These are phyloP conservation scores for Pharus latifolius DNA, from an alignment of 176 grass and related monocot species.

Conservation along the genomic window DNA sequence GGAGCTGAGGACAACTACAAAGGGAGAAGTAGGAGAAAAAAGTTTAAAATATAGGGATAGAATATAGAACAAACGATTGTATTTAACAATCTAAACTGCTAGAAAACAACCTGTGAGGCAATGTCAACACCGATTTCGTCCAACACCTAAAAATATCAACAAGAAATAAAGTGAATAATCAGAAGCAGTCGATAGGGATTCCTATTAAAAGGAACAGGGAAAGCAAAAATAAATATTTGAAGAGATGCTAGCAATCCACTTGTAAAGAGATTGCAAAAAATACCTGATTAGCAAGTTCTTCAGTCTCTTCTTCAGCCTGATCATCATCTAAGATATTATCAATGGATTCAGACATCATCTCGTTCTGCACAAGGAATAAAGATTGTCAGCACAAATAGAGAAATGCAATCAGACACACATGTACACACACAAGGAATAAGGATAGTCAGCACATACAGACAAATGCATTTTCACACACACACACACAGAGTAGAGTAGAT, in stretches of 20 bases:
- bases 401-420: too few species aligned
- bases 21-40: background rate
- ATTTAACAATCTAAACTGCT: constrained; percentile 12
- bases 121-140: constrained; percentile 96
- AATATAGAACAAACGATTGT: constrained; percentile 1
- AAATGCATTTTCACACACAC: background rate
- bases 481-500: too few species aligned
- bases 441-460: background rate
- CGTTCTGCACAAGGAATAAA: constrained; percentile 52
- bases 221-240: background rate
- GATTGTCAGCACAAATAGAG: background rate
- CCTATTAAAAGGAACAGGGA: background rate
- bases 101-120: constrained; percentile 97
- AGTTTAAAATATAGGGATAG: background rate
- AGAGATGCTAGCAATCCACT: background rate
- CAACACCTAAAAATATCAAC: constrained; percentile 63
- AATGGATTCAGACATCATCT: constrained; percentile 87
- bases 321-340: constrained; percentile 73
- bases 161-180: constrained; percentile 22
- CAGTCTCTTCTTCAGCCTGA: constrained; percentile 83
- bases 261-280: background rate
- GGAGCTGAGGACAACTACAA: constrained; percentile 81
- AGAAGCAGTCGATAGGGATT: background rate
- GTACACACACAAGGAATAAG: constrained; percentile 19
- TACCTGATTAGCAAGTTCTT: constrained; percentile 90